phyloP scores from a whole-genome alignment of 306 rosid species.

The Notholithocarpus densiflorus region DNA sequence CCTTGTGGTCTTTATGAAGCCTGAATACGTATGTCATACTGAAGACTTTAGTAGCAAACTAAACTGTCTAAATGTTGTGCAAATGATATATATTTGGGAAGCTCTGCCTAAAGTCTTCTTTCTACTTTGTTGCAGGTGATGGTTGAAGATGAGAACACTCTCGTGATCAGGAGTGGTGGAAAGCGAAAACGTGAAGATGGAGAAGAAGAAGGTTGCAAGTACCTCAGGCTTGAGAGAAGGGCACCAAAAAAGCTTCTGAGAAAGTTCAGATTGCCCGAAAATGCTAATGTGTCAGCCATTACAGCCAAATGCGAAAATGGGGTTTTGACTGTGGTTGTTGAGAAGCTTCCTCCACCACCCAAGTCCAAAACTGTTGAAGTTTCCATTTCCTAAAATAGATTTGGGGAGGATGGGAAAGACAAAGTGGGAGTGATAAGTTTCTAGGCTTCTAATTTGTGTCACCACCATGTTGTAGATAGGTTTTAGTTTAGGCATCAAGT shows the following conservation, averaged over 20 bases:
- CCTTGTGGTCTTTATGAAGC: no score
- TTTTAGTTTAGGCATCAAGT: neutral
- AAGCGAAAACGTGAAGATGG: constrained; percentile 60
- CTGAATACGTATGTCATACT: no score
- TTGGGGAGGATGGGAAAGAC: neutral
- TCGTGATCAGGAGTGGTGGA: constrained; percentile 50
- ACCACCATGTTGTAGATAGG: neutral
- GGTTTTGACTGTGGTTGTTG: constrained; percentile 51
- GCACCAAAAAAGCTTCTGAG: constrained; percentile 39
- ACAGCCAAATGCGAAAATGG: constrained; percentile 68
- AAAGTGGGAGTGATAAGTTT: neutral
- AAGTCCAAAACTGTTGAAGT: constrained; percentile 57
- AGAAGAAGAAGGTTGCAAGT: constrained; percentile 73
- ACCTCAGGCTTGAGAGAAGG: constrained; percentile 53
- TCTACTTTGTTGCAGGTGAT: constrained; percentile 23
- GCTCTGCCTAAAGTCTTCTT: no score
- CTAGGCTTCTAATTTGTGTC: neutral
- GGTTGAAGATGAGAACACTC: constrained; percentile 51
- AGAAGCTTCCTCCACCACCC: constrained; percentile 58
- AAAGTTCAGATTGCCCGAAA: constrained; percentile 53
- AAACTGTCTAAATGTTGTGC: no score
- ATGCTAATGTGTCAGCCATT: constrained; percentile 46
- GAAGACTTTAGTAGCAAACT: no score
- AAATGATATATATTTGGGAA: no score
- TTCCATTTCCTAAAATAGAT: constrained; percentile 30